Conservation (phyloP, 495 filamentous ascomycete genomes). For the Schizothecium vesticola region DNA sequence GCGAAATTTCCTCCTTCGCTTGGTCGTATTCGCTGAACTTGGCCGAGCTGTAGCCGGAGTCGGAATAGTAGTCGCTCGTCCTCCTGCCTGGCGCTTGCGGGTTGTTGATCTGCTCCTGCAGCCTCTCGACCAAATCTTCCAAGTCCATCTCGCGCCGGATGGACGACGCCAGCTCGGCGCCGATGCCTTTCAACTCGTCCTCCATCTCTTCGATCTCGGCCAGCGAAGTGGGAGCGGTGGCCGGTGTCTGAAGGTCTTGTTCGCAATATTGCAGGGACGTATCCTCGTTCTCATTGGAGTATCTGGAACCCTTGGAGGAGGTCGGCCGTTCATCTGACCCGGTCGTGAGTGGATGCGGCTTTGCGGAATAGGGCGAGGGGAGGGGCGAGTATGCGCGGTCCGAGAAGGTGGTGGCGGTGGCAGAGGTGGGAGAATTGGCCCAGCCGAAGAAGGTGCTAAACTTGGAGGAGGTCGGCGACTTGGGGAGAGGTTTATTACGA, state of each 20-base stretch:
- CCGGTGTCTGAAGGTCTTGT: slow-evolving; percentile 42
- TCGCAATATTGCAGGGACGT: slow-evolving; percentile 39
- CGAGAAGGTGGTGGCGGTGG: slow-evolving; percentile 38
- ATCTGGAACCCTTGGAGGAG: slow-evolving; percentile 29
- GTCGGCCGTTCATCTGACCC: slow-evolving; percentile 35
- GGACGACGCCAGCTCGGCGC: slow-evolving; percentile 82
- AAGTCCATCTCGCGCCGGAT: slow-evolving; percentile 95
- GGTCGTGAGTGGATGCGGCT: slow-evolving; percentile 26
- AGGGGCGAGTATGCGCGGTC: slow-evolving; percentile 48
- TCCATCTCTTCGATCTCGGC: slow-evolving; percentile 70
- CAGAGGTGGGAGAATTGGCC: slow-evolving; percentile 40
- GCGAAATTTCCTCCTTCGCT: slow-evolving; percentile 77
- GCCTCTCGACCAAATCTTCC: slow-evolving; percentile 83
- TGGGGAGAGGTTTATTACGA: slow-evolving; percentile 48
- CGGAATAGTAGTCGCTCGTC: slow-evolving; percentile 97
- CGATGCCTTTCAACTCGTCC: slow-evolving; percentile 88
- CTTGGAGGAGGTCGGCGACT: slow-evolving; percentile 48
- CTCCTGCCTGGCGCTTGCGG: slow-evolving; percentile 60
- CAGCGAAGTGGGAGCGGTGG: slow-evolving; percentile 33
- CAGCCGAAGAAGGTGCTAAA: slow-evolving; percentile 51
- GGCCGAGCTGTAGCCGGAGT: slow-evolving; percentile 83
- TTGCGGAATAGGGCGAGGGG: slow-evolving; percentile 40
- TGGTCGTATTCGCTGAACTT: slow-evolving; percentile 62
- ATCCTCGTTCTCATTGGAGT: slow-evolving; percentile 28
- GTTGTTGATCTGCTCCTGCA: slow-evolving; percentile 68